Evolutionary conservation across 129 eudicot genomes (phyloP), one percentile per base, ranked within the genome.

Genomic region (Flaveria sonorensis): DNA sequence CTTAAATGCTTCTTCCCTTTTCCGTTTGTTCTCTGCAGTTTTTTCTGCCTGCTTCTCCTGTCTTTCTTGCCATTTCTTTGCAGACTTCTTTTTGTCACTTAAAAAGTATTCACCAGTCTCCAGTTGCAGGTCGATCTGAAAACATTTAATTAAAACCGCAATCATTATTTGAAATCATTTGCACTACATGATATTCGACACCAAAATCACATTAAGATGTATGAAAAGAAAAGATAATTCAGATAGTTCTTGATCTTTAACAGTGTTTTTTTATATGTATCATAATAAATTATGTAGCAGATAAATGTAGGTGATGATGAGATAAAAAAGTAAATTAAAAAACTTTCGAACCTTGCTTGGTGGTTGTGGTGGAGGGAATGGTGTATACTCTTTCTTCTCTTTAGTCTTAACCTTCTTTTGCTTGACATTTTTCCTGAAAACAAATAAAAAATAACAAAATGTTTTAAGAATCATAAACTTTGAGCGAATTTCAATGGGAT

Each of bases 61-160:
- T 85, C 87, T 91, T 70, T 91, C 97, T 82, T 83, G 92, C 99
- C 97, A 94, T 73, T 89, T 85, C 96, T 88, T 94, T 65, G 89
- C 88, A 40, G 83, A 81, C 81, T 91, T 94, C 93, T 87, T 91
- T 79, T 89, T 77, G 66, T 94, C 99, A 47, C 90, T 89, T 77
- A 91, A 82, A 79, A 94, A 94, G 92, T 87, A 94, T 76, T 94
- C 97, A 68, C 97, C 99, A 71, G 81, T 89, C 62, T 87, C 99
- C 78, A 94, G 81, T 88, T 89, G 93, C 83, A 78, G 30, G 79
- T 94, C 99, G 53, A 89, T 81, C 99, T 94, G 81, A 57, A 76
- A 45, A 46, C 26, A 74, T 45, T 28, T 30, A 30, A 16, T 26
- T 15, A 15, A 57, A 70, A 68, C 21, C 50, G 19, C 2, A n/a